phyloP scores from a whole-genome alignment of 768 basidiomycete species.

The Roridomyces roridus region DNA sequence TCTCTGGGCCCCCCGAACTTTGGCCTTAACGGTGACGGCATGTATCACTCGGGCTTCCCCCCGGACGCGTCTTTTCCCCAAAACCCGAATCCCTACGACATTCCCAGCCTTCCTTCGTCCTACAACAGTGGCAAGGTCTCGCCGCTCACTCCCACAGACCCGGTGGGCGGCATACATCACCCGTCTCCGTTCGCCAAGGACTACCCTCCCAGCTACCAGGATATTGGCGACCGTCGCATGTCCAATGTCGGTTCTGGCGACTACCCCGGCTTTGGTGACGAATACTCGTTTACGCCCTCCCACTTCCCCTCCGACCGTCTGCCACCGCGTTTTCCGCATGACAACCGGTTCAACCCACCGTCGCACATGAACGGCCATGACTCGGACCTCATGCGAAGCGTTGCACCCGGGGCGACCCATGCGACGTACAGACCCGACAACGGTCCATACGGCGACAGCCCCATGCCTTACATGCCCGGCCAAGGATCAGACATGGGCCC shows the following conservation, averaged over 20 bases:
- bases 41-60: slow-evolving; percentile 67
- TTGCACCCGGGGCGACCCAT: slow-evolving; percentile 75
- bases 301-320: slow-evolving; percentile 63
- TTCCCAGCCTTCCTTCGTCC: slow-evolving; percentile 61
- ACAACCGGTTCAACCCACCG: slow-evolving; percentile 54
- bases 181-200: slow-evolving; percentile 65
- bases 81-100: slow-evolving; percentile 61
- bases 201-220: slow-evolving; percentile 64
- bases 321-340: slow-evolving; percentile 52
- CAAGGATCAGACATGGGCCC: slow-evolving; percentile 58
- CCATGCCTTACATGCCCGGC: slow-evolving; percentile 63
- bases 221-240: slow-evolving; percentile 65
- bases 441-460: slow-evolving; percentile 56
- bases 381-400: slow-evolving; percentile 67
- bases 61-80: slow-evolving; percentile 62
- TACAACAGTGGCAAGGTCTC: slow-evolving; percentile 79
- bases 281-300: slow-evolving; percentile 50
- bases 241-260: slow-evolving; percentile 48
- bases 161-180: slow-evolving; percentile 62
- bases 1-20: slow-evolving; percentile 63
- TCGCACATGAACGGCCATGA: slow-evolving; percentile 56
- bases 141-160: slow-evolving; percentile 73
- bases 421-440: slow-evolving; percentile 57
- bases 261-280: slow-evolving; percentile 69
- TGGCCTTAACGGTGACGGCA: slow-evolving; percentile 56